Evolutionary conservation across 2,329 filamentous ascomycete species (phyloP), one percentile per base, ranked within the genome.

Genomic region (Aspergillus sojae): DNA sequence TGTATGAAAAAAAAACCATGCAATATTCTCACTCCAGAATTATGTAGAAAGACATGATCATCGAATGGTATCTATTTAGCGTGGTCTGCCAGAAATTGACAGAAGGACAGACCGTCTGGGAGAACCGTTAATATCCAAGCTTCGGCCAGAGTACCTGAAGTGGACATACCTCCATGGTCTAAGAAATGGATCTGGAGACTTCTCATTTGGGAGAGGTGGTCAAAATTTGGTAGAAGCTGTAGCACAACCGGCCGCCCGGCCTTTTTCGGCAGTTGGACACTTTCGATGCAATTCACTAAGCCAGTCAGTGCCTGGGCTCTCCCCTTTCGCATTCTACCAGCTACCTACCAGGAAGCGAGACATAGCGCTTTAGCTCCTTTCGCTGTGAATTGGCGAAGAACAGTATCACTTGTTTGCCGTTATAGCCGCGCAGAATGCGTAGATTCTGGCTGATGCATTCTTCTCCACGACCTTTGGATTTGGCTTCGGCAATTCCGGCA

Each of bases 361-460:
- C 71, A 57, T 81, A 81, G 66, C 75, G 72, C 61, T 80, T 81
- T 11, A 74, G 68, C 46, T 78, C 76, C 34, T 71, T 75, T 10
- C 78, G 75, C 50, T 80, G 78, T 0, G 78, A 80, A 66, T 81
- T 81, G 6, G 78, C 77, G 64, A 81, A 80, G 59, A 76, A 79
- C 3, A 80, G 41, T 56, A 80, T 72, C 1, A 76, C 73, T 16
- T 74, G 71, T 60, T 71, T 74, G 39, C 76, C 76, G 28, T 76
- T 79, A 2, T 67, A 64, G 1, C 74, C 75, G 1, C 75, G 76
- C 3, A 80, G 69, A 10, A 80, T 73, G 5, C 79, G 77, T 19
- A 81, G 62, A 61, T 81, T 81, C 66, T 81, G 79, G 57, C 78
- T 80, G 69, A 81, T 80, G 59, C 78, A 80, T 71, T 81, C 79